phyloP scores from a whole-genome alignment of 805 yeast genomes.

The Sporopachydermia quercuum region DNA sequence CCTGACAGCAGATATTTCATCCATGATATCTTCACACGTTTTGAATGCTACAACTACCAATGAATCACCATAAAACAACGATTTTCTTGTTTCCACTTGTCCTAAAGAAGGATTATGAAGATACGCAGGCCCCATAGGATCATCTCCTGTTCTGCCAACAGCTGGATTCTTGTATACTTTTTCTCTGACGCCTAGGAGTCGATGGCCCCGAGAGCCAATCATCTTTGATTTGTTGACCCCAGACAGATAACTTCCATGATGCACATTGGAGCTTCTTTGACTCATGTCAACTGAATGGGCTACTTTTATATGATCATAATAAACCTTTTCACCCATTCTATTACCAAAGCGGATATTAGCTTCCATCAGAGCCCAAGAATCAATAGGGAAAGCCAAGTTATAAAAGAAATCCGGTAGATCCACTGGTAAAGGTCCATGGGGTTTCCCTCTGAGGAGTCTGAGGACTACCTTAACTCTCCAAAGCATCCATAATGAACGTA shows the following conservation, averaged over 20 bases:
- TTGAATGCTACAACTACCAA: constrained; percentile 1
- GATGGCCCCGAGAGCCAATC: constrained; percentile 1
- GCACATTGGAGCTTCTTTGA: neutral
- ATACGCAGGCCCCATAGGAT: too few species aligned
- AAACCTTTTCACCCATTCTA: neutral
- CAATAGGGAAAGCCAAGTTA: neutral
- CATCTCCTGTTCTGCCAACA: neutral
- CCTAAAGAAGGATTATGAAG: too few species aligned
- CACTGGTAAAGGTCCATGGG: neutral
- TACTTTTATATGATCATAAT: neutral
- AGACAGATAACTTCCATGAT: neutral
- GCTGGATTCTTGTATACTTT: neutral
- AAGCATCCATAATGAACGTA: neutral
- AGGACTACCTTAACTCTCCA: neutral
- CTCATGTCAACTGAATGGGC: neutral
- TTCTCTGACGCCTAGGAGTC: neutral
- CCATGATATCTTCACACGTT: constrained; percentile 1
- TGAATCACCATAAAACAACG: neutral
- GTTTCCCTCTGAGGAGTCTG: neutral
- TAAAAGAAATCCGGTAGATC: neutral
- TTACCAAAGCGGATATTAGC: neutral
- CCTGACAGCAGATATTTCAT: neutral
- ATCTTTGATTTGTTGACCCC: neutral
- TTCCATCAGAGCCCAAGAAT: constrained; percentile 1
- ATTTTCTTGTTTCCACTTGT: neutral